Evolutionary conservation across 768 basidiomycete species (phyloP), one percentile per base, ranked within the genome.

Genomic region (Tricholoma saponaceum): DNA sequence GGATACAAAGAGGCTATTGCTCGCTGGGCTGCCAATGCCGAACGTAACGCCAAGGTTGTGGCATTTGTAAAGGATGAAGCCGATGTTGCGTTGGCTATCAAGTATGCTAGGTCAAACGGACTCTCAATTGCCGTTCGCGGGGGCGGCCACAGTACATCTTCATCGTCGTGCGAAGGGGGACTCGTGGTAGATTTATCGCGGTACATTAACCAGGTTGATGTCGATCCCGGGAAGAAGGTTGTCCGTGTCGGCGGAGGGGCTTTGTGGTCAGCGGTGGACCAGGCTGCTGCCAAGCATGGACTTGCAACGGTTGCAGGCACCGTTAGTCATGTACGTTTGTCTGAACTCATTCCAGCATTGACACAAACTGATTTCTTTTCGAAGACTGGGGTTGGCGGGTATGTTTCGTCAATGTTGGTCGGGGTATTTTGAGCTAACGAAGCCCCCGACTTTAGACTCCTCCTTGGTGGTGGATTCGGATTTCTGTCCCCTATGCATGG

Each of bases 401-500:
- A 37, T 20, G 75, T 13, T 51, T 4, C 10, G 3, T 51, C 4
- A 8, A 14, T 51, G 33, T 16, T 13, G 16, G n/a, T n/a, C n/a
- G n/a, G n/a, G n/a, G n/a, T n/a, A n/a, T n/a, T n/a, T n/a, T n/a
- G n/a, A n/a, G n/a, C n/a, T n/a, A n/a, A n/a, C n/a, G n/a, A n/a
- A n/a, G n/a, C n/a, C n/a, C n/a, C n/a, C n/a, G n/a, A n/a, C n/a
- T 51, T 5, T 39, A 81, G 81, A 3, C 72, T 83, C 4, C 71
- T 71, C 13, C 69, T 84, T 12, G 83, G 83, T 30, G 83, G 83
- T 8, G 84, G 83, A 2, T 81, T 76, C 56, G 83, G 83, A 13
- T 82, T 71, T 72, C 74, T 84, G 5, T 76, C 71, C 41, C 71
- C 72, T 60, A 55, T 69, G 58, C 65, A 75, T 66, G 82, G 82